These are phyloP conservation scores for Pyrrhoderma noxium DNA, from an alignment of 1,284 basidiomycete species.

Conservation along the genomic window DNA sequence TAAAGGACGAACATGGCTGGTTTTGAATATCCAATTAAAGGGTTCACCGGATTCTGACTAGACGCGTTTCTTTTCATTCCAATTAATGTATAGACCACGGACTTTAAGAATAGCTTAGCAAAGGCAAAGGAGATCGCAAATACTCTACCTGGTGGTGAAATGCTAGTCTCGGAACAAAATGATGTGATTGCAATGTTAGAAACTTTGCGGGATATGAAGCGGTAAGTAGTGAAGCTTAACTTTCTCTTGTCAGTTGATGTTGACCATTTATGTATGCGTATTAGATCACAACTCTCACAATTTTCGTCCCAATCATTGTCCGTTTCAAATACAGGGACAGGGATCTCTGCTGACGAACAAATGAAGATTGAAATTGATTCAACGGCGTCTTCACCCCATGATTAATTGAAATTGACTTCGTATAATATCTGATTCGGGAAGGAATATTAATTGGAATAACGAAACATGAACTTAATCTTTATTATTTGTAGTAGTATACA, in stretches of 20 bases:
- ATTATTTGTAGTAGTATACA: conserved; percentile 4
- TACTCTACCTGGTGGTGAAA: conserved; percentile 56
- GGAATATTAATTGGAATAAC: too few relatives aligned
- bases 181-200: conserved; percentile 59
- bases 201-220: conserved; percentile 48
- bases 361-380: conserved; percentile 46
- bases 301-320: conserved; percentile 31
- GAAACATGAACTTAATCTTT: too few relatives aligned
- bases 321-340: conserved; percentile 15
- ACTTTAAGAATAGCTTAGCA: conserved; percentile 48
- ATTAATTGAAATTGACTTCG: conserved; percentile 1
- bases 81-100: conserved; percentile 43
- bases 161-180: conserved; percentile 55
- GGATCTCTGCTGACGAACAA: conserved; percentile 13
- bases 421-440: too few relatives aligned
- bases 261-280: too few relatives aligned
- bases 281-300: conserved; percentile 34
- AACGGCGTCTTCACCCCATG: conserved; percentile 39
- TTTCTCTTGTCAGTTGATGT: too few relatives aligned
- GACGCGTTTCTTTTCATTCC: neutral
- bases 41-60: too few relatives aligned
- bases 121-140: conserved; percentile 51
- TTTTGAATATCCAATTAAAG: neutral
- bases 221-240: conserved; percentile 30
- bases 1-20: neutral